Percentiles rank a stretch among this genome's conserved stretches.
These are phyloP conservation scores for Podospora pseudoanserina DNA, from an alignment of 495 filamentous ascomycete species.

Conservation along the genomic window DNA sequence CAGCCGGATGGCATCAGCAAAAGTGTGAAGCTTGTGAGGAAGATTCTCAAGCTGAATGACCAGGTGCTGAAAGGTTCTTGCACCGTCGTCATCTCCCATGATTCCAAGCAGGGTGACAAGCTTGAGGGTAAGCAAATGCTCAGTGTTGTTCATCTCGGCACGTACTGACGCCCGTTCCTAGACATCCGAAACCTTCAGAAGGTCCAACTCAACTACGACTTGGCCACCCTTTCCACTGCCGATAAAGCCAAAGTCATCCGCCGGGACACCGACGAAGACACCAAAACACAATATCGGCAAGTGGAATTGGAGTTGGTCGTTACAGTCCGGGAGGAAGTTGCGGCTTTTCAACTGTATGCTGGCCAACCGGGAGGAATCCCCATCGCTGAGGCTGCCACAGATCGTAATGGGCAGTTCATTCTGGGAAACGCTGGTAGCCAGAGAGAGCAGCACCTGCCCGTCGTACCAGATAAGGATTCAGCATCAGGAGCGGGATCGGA, in stretches of 20 bases:
- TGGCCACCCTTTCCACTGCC: neutral
- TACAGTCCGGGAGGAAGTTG: neutral
- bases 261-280: neutral
- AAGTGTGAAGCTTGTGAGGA: neutral
- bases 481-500: neutral
- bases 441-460: neutral
- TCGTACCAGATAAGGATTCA: neutral
- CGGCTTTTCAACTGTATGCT: neutral
- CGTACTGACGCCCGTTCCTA: neutral
- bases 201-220: neutral
- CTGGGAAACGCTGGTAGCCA: neutral
- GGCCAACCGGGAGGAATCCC: neutral
- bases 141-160: neutral
- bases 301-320: neutral
- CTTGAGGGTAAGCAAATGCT: neutral
- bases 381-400: neutral
- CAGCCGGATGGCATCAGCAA: neutral
- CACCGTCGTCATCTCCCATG: neutral
- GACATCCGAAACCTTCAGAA: neutral
- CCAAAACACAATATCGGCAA: neutral
- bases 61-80: neutral
- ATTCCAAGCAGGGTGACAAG: neutral
- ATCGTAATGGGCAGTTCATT: neutral
- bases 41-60: neutral
- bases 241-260: neutral